These are phyloP conservation scores for Eucalyptus leucophloia DNA, from an alignment of 345 rosid species.

Conservation along the genomic window DNA sequence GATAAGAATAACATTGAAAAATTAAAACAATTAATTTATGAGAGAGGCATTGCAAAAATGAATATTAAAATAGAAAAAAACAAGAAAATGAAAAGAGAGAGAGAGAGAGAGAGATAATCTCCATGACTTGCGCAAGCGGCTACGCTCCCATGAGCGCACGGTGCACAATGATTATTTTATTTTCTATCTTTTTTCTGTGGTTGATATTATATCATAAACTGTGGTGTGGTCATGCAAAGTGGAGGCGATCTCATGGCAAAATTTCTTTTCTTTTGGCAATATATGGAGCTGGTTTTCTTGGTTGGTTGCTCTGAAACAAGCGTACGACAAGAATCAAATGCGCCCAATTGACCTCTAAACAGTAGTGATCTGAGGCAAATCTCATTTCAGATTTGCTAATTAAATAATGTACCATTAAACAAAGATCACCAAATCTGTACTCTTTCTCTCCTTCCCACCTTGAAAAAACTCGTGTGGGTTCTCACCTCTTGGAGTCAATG, in stretches of 20 bases:
- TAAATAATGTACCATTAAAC: not conserved
- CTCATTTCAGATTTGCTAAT: not conserved
- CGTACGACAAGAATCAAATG: constrained; percentile 7
- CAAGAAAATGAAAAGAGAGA: too few relatives aligned
- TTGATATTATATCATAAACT: not conserved
- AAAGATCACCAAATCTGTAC: not conserved
- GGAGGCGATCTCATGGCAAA: not conserved
- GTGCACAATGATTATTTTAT: not conserved
- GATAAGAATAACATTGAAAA: not conserved
- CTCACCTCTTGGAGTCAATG: constrained; percentile 20
- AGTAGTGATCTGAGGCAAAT: not conserved
- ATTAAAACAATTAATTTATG: not conserved
- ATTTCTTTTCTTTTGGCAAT: not conserved
- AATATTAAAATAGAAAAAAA: not conserved
- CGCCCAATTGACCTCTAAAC: not conserved
- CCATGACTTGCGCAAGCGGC: not conserved
- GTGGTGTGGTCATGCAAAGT: not conserved
- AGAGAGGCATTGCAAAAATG: not conserved
- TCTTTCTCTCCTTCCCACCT: not conserved
- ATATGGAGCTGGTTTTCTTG: not conserved
- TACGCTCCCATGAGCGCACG: not conserved
- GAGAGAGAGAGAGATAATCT: not conserved
- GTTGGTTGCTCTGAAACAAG: not conserved
- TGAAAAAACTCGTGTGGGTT: not conserved
- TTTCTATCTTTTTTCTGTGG: not conserved